Base-by-base conservation (phyloP, 2,329 filamentous ascomycete species). In the Seiridium unicorne region DNA sequence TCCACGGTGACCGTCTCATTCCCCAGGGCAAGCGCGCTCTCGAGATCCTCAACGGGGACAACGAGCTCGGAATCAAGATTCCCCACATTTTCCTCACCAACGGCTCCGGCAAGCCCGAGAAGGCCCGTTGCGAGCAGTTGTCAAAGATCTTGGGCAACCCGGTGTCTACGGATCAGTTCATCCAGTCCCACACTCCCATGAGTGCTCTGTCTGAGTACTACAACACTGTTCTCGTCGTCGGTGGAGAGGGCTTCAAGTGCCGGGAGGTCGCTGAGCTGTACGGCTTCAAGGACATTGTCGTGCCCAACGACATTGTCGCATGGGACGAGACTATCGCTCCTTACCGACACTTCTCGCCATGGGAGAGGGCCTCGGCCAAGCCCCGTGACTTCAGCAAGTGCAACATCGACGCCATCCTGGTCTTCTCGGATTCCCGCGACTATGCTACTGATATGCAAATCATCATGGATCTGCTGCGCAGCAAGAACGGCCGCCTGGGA, bases 121-220 rank as follows among this genome's bases (percentile, higher is more conserved):
- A 77, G 59, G 81, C 84, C 42, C 87, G 88, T 62, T 85, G 84
- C 68, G 80, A 87, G 61, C 88, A 91, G 74, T 82, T 91, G 18
- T 81, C 84, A 64, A 84, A 84, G 71, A 90, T 92, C 63, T 80
- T 91, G 51, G 76, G 83, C 61, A 82, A 82, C 68, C 86, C 86
- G 57, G 85, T 91, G 73, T 84, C 80, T 56, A 89, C 84, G 44
- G 87, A 90, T 61, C 89, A 91, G 72, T 92, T 92, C 80, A 91
- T 91, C 71, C 89, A 91, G 74, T 89, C 86, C 1, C 89, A 91
- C 80, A 91, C 88, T 3, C 89, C 89, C 66, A 92, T 92, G 89
- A 87, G 88, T 61, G 89, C 89, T 51, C 76, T 92, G 68, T 79
- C 89, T 31, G 88, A 91, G 73, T 92, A 92, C 81, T 92, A 91